Evolutionary conservation across 169 alveolate species (phyloP), one percentile per base, ranked within the genome.

Genomic region (Miamiensis avidus): DNA sequence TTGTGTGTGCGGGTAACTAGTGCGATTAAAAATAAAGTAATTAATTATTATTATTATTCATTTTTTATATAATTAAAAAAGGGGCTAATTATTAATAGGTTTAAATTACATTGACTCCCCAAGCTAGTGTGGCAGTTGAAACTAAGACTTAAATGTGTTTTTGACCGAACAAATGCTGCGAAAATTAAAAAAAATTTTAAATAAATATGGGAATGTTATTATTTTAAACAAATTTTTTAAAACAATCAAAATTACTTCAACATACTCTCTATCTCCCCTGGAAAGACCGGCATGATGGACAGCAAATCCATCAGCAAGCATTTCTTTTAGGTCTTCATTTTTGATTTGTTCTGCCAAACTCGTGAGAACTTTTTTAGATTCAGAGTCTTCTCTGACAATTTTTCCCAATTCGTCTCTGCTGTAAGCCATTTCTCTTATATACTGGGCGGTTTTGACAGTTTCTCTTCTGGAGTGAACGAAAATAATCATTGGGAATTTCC

Each of bases 221-320:
- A n/a, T n/a, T n/a, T n/a, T n/a, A n/a, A n/a, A n/a, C n/a, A n/a
- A n/a, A n/a, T n/a, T n/a, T n/a, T n/a, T n/a, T n/a, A n/a, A n/a
- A n/a, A n/a, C n/a, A n/a, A n/a, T n/a, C n/a, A n/a, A n/a, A n/a
- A n/a, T n/a, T n/a, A n/a, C 99, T 95, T 99, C 99, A 0, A 99
- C 99, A 64, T 97, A 93, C 85, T 95, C 92, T 34, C 99, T 89
- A 93, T 99, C 99, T 28, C 98, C 96, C 76, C 99, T 93, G 29
- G 98, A 93, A 73, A 99, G 95, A 1, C 99, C 99, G 25, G 99
- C 99, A 93, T 99, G 99, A 93, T 99, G 99, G 76, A 99, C 98
- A 0, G 99, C 99, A 79, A 99, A 91, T 65, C 99, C 99, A 87
- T 93, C 98, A 0, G 33, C 81, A 1, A 86, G 32, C 49, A 86